Evolutionary conservation across 2,329 filamentous ascomycete genomes (phyloP).

Genomic region (Coniochaeta hoffmannii): DNA sequence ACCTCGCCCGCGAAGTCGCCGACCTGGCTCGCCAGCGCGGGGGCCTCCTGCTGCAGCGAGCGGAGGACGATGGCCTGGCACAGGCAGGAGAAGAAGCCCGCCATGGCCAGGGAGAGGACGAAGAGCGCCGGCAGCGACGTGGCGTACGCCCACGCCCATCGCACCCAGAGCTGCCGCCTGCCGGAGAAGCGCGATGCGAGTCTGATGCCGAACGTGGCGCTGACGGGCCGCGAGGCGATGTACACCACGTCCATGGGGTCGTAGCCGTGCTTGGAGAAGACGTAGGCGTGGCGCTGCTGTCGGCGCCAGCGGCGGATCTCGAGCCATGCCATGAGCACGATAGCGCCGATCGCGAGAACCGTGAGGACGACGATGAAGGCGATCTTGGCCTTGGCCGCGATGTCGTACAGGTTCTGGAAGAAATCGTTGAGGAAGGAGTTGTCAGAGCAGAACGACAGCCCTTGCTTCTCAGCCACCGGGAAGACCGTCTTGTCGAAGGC

Average conservation of each 20-base stretch:
- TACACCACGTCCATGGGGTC: slow-evolving; percentile 87
- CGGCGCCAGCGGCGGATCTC: slow-evolving; percentile 72
- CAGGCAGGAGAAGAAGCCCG: slow-evolving; percentile 73
- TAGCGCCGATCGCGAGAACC: slow-evolving; percentile 63
- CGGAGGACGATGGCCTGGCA: slow-evolving; percentile 76
- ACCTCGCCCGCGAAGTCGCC: slow-evolving; percentile 74
- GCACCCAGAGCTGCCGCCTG: slow-evolving; percentile 62
- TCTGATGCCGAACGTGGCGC: slow-evolving; percentile 64
- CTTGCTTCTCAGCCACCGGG: slow-evolving; percentile 75
- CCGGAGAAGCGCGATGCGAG: slow-evolving; percentile 57
- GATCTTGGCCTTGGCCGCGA: slow-evolving; percentile 62
- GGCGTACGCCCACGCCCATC: slow-evolving; percentile 83
- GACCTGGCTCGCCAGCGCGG: slow-evolving; percentile 66
- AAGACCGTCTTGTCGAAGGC: slow-evolving; percentile 72
- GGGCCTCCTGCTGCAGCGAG: slow-evolving; percentile 66
- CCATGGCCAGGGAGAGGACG: slow-evolving; percentile 72
- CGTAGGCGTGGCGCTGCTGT: slow-evolving; percentile 61
- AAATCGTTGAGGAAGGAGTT: slow-evolving; percentile 77
- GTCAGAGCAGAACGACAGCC: slow-evolving; percentile 80
- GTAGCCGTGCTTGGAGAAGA: slow-evolving; percentile 58
- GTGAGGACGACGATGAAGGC: slow-evolving; percentile 71
- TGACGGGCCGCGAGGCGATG: slow-evolving; percentile 74
- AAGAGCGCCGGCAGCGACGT: slow-evolving; percentile 82
- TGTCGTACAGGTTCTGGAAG: slow-evolving; percentile 63
- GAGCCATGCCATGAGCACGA: slow-evolving; percentile 70